Conservation (phyloP, 768 basidiomycete species). For the Calocera cornea region DNA sequence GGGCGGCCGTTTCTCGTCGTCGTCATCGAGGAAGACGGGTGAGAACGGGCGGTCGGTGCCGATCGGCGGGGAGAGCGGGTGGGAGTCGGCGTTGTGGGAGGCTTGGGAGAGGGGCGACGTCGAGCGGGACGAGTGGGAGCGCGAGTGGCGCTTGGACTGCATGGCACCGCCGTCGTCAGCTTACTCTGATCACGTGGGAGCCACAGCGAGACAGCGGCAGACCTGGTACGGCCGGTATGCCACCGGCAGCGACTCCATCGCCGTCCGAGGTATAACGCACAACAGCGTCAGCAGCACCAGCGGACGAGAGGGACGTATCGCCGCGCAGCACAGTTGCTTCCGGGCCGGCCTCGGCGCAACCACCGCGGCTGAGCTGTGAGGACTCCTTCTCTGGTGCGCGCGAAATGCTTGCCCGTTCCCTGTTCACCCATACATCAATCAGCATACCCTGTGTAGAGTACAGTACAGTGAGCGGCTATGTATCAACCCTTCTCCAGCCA, state of each 20-base stretch:
- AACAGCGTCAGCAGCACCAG: not conserved
- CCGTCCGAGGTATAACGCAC: not conserved
- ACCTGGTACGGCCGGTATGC: not conserved
- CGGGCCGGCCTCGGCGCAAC: not conserved
- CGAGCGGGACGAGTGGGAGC: not conserved
- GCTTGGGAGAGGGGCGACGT: not conserved
- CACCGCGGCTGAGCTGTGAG: too few relatives aligned
- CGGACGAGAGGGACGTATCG: not conserved
- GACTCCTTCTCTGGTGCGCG: too few relatives aligned
- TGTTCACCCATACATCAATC: too few relatives aligned
- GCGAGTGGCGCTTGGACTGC: not conserved
- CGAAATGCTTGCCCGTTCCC: too few relatives aligned
- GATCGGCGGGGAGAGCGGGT: not conserved
- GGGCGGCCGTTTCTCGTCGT: not conserved
- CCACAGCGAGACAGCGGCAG: too few relatives aligned
- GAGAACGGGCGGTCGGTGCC: not conserved
- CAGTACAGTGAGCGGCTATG: too few relatives aligned
- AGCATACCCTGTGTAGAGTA: too few relatives aligned
- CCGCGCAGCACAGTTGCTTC: not conserved
- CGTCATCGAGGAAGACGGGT: not conserved
- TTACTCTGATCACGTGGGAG: not conserved
- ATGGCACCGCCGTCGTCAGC: not conserved
- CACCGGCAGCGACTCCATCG: not conserved
- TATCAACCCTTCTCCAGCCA: too few relatives aligned
- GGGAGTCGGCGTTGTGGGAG: not conserved